A percentile compares a stretch with the other conserved stretches of the same genome.
Evolutionary conservation across 192 early-diverging fungal genomes (phyloP).

Genomic region (Thoreauomyces humboldtii): DNA sequence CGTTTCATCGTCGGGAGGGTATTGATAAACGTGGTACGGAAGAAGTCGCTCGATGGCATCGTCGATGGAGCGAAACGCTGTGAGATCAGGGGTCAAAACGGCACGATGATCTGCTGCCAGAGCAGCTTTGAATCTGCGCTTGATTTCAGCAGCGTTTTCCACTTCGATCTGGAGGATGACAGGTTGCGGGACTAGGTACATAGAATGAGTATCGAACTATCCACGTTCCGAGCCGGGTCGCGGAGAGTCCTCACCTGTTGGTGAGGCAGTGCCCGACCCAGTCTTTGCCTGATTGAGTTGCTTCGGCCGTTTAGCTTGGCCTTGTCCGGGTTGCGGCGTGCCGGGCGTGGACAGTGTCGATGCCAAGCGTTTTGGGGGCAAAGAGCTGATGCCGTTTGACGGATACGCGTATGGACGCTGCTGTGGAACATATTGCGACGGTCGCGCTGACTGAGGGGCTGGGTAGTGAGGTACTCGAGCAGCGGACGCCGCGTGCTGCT

Average conservation of each 20-base stretch:
- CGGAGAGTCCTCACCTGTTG: neutral
- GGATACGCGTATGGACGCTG: neutral
- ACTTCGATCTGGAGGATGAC: neutral
- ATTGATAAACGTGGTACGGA: slow-evolving; percentile 25
- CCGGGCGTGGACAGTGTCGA: neutral
- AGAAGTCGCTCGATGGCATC: slow-evolving; percentile 18
- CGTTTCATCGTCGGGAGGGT: neutral
- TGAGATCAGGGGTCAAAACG: slow-evolving; percentile 4
- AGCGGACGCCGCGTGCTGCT: neutral
- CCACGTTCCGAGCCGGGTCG: neutral
- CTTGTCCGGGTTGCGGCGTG: neutral
- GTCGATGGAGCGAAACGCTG: slow-evolving; percentile 15
- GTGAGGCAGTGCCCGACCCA: too few relatives aligned
- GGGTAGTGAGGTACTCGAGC: neutral
- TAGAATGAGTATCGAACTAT: neutral
- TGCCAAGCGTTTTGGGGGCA: neutral
- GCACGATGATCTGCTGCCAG: slow-evolving; percentile 13
- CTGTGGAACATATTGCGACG: neutral
- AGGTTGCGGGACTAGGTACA: neutral
- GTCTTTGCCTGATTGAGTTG: neutral
- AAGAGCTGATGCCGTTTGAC: too few relatives aligned
- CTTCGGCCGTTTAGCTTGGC: neutral
- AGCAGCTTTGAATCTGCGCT: neutral
- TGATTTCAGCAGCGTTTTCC: neutral
- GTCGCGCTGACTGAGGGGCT: neutral